phyloP scores from a whole-genome alignment of 805 yeast genomes.

The Ogataea kodamae region DNA sequence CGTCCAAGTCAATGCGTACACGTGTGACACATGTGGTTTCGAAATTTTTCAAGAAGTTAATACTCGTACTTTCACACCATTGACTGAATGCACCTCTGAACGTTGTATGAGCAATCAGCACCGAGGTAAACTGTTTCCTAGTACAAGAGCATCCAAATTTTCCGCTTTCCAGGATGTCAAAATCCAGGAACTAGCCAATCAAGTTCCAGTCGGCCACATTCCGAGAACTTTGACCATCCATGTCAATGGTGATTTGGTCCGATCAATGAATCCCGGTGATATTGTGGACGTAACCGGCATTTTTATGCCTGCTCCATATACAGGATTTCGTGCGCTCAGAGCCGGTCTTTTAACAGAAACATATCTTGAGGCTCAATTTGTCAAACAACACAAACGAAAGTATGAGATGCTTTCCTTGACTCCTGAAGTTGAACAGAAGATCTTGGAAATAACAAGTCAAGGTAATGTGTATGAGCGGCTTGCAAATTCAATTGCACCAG shows the following conservation, averaged over 20 bases:
- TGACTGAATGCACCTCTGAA: conserved; percentile 77
- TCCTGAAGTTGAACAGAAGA: conserved; percentile 50
- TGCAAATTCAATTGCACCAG: conserved; percentile 93
- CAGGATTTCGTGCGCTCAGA: conserved; percentile 87
- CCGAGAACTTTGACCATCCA: conserved; percentile 86
- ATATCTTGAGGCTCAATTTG: conserved; percentile 80
- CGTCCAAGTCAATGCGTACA: conserved; percentile 86
- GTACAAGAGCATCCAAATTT: conserved; percentile 95
- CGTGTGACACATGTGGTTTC: conserved; percentile 96
- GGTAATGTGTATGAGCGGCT: conserved; percentile 78
- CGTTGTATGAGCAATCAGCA: conserved; percentile 76
- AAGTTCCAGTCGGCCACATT: conserved; percentile 97
- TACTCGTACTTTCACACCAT: conserved; percentile 80
- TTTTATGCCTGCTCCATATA: conserved; percentile 89
- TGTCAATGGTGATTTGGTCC: conserved; percentile 86
- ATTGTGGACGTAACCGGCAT: conserved; percentile 90
- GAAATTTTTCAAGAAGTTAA: conserved; percentile 95
- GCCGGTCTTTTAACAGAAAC: conserved; percentile 96
- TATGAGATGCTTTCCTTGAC: conserved; percentile 65
- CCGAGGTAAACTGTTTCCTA: conserved; percentile 85
- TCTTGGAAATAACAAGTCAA: conserved; percentile 49
- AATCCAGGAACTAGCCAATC: conserved; percentile 90
- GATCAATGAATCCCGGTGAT: conserved; percentile 91
- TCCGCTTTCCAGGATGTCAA: conserved; percentile 93
- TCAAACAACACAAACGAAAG: conserved; percentile 84